Conservation (phyloP, 805 yeast species). For the Ogataea salicorniae region DNA sequence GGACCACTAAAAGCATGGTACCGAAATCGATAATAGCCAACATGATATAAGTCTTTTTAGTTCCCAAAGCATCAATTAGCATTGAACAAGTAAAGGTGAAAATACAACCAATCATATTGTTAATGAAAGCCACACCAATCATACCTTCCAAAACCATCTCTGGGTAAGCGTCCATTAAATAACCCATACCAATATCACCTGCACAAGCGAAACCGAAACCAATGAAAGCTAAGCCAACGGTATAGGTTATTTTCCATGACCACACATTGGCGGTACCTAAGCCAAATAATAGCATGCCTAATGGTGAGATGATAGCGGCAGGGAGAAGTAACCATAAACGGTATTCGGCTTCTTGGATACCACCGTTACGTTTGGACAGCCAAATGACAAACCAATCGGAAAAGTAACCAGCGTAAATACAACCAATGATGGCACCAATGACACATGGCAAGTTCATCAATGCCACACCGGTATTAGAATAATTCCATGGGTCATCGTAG, state of each 20-base stretch:
- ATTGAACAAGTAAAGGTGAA: slow-evolving; percentile 62
- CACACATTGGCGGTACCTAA: slow-evolving; percentile 55
- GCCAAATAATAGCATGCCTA: slow-evolving; percentile 61
- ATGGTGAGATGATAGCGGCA: slow-evolving; percentile 54
- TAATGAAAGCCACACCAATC: slow-evolving; percentile 64
- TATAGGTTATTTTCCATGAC: slow-evolving; percentile 49
- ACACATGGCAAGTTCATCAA: slow-evolving; percentile 70
- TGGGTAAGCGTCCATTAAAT: slow-evolving; percentile 63
- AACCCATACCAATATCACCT: slow-evolving; percentile 66
- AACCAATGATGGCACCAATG: slow-evolving; percentile 62
- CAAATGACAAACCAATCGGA: slow-evolving; percentile 57
- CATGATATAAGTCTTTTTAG: slow-evolving; percentile 53
- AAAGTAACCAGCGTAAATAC: slow-evolving; percentile 56
- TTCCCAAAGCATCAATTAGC: slow-evolving; percentile 54
- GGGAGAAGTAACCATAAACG: slow-evolving; percentile 53
- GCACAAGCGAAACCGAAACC: slow-evolving; percentile 69
- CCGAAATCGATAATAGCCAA: slow-evolving; percentile 55
- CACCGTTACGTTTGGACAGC: slow-evolving; percentile 56
- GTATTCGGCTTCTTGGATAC: slow-evolving; percentile 61
- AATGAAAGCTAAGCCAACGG: slow-evolving; percentile 54
- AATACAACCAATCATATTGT: slow-evolving; percentile 59
- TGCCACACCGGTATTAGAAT: slow-evolving; percentile 62
- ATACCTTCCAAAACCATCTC: slow-evolving; percentile 66
- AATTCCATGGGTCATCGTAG: slow-evolving; percentile 62
- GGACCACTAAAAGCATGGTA: slow-evolving; percentile 47